Percentiles rank a stretch among this genome's conserved stretches.
These are phyloP conservation scores for Gyromitra esculenta DNA, from an alignment of 2,329 filamentous ascomycete species.

Conservation along the genomic window DNA sequence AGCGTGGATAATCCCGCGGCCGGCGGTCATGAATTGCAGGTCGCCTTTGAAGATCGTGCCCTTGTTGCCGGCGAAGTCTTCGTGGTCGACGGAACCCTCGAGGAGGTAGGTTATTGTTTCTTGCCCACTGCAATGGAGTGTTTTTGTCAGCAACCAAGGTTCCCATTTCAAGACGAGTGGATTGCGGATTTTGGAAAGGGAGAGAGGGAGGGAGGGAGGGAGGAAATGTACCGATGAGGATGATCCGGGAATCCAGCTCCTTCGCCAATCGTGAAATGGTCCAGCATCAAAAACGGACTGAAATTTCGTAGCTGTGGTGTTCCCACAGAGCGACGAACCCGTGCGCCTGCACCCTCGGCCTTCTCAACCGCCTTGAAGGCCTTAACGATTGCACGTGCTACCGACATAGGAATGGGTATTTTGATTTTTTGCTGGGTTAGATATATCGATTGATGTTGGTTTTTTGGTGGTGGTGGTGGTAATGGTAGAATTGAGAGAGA, in stretches of 20 bases:
- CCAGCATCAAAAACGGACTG: constrained; percentile 94
- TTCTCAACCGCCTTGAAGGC: constrained; percentile 86
- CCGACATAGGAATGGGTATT: constrained; percentile 39
- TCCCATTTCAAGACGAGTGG: no score
- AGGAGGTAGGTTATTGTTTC: constrained; percentile 92
- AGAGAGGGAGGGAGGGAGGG: neutral
- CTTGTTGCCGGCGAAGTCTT: constrained; percentile 86
- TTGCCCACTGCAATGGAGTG: constrained; percentile 75
- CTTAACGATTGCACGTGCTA: constrained; percentile 77
- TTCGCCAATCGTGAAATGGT: constrained; percentile 83
- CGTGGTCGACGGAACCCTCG: constrained; percentile 85
- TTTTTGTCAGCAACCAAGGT: constrained; percentile 9
- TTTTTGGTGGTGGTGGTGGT: neutral
- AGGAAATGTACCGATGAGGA: constrained; percentile 63
- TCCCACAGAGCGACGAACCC: constrained; percentile 86
- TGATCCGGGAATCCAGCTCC: constrained; percentile 93
- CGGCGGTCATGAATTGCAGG: constrained; percentile 97
- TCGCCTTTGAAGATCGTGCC: constrained; percentile 89
- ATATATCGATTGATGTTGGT: neutral
- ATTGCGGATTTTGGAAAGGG: neutral
- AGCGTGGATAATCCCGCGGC: constrained; percentile 88
- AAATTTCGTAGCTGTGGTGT: constrained; percentile 85
- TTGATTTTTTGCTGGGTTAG: constrained; percentile 3
- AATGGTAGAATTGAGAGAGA: neutral
- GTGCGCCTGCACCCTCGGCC: constrained; percentile 85